These are phyloP conservation scores for Aureobasidium sp. DNA, from an alignment of 2,329 filamentous ascomycete genomes.

Conservation along the genomic window DNA sequence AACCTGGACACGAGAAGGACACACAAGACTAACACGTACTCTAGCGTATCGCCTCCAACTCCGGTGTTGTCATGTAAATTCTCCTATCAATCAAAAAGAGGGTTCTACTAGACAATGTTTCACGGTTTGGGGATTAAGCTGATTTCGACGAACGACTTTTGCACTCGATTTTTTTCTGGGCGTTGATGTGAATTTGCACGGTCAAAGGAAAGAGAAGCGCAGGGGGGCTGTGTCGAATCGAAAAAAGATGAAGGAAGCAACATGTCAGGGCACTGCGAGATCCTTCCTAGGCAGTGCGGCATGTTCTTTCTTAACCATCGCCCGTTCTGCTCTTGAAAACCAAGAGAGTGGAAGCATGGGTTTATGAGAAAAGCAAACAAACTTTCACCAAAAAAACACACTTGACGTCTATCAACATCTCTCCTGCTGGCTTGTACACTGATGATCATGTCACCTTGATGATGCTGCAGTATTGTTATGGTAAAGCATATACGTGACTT, in stretches of 20 bases:
- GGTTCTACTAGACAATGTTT: slow-evolving; percentile 13
- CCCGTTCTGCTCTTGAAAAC: slow-evolving; percentile 8
- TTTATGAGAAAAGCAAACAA: slow-evolving; percentile 15
- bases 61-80: slow-evolving; percentile 97
- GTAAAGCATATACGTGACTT: not conserved
- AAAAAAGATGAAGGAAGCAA: slow-evolving; percentile 1
- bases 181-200: slow-evolving; percentile 12
- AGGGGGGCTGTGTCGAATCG: not conserved
- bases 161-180: slow-evolving; percentile 9
- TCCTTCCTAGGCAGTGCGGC: slow-evolving; percentile 2
- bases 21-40: not conserved
- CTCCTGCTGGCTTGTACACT: not conserved
- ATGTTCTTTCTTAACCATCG: slow-evolving; percentile 3
- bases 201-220: slow-evolving; percentile 9
- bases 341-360: slow-evolving; percentile 10
- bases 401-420: not conserved
- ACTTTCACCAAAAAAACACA: slow-evolving; percentile 14
- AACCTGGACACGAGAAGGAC: slow-evolving; percentile 24
- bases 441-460: not conserved
- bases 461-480: not conserved
- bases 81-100: slow-evolving; percentile 1
- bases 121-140: not conserved
- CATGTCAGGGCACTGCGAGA: slow-evolving; percentile 9
- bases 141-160: slow-evolving; percentile 11
- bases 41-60: slow-evolving; percentile 99